phyloP scores from a whole-genome alignment of 140 eudicot species.

The Ambrosia hybrid region DNA sequence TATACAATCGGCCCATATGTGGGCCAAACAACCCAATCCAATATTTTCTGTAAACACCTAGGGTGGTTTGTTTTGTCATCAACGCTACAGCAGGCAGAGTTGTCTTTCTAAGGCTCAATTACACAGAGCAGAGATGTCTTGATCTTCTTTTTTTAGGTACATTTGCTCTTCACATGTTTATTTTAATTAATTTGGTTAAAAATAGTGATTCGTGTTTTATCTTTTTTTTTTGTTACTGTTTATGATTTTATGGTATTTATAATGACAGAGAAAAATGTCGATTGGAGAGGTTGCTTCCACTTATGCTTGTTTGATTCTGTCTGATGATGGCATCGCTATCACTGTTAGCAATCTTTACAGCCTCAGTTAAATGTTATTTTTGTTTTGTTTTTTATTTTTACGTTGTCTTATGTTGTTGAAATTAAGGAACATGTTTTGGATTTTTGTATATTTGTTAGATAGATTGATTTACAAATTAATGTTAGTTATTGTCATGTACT shows the following conservation, averaged over 20 bases:
- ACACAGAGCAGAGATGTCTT: not conserved
- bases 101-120: no score
- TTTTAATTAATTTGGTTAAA: no score
- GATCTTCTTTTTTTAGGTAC: constrained; percentile 24
- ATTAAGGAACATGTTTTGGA: not conserved
- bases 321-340: constrained; percentile 32
- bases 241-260: no score
- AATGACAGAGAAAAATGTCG: constrained; percentile 32
- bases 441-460: no score
- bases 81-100: no score
- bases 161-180: not conserved
- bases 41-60: no score
- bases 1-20: not conserved
- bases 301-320: constrained; percentile 24
- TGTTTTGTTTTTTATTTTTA: not conserved
- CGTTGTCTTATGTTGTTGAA: not conserved
- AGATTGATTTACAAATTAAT: no score
- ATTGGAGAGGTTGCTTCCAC: constrained; percentile 38
- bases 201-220: no score
- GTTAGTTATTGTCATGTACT: no score
- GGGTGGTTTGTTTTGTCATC: no score
- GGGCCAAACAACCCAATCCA: no score
- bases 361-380: not conserved
- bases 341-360: constrained; percentile 24
- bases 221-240: not conserved